These are phyloP conservation scores for Cadophora sp. DNA, from an alignment of 2,329 filamentous ascomycete genomes.

Conservation along the genomic window DNA sequence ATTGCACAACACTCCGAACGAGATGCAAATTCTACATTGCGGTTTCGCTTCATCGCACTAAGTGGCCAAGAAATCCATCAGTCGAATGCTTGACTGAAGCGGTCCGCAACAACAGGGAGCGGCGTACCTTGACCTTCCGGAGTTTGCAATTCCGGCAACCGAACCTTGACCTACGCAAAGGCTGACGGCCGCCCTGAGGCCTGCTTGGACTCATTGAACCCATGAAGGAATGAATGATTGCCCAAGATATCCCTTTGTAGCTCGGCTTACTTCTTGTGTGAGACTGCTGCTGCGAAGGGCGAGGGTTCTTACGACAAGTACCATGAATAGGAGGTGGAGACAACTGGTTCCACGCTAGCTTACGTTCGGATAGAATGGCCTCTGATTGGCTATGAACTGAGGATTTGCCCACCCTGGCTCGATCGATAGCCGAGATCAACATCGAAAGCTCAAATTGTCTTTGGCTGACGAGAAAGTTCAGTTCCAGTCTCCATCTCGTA, in stretches of 20 bases:
- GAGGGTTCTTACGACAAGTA: no score
- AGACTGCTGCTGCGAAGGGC: no score
- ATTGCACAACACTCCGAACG: slow-evolving; percentile 55
- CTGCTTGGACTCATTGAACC: background rate
- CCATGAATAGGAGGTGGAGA: no score
- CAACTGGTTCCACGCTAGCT: background rate
- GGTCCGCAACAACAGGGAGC: slow-evolving; percentile 31
- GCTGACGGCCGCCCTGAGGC: background rate
- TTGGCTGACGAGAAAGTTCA: no score
- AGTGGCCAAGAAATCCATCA: background rate
- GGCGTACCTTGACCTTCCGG: slow-evolving; percentile 55
- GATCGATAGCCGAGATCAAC: no score
- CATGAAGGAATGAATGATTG: background rate
- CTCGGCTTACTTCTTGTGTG: no score
- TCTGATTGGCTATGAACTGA: background rate
- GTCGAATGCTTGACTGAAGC: background rate
- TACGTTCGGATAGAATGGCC: background rate
- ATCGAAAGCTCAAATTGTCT: background rate
- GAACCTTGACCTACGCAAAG: slow-evolving; percentile 53
- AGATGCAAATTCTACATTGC: slow-evolving; percentile 52
- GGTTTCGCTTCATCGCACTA: slow-evolving; percentile 48
- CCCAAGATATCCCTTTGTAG: no score
- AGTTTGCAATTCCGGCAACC: slow-evolving; percentile 63
- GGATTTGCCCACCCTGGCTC: background rate
- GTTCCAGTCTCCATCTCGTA: no score